Evolutionary conservation across 2,329 filamentous ascomycete species (phyloP).

Genomic region (Aspergillus japonicus): DNA sequence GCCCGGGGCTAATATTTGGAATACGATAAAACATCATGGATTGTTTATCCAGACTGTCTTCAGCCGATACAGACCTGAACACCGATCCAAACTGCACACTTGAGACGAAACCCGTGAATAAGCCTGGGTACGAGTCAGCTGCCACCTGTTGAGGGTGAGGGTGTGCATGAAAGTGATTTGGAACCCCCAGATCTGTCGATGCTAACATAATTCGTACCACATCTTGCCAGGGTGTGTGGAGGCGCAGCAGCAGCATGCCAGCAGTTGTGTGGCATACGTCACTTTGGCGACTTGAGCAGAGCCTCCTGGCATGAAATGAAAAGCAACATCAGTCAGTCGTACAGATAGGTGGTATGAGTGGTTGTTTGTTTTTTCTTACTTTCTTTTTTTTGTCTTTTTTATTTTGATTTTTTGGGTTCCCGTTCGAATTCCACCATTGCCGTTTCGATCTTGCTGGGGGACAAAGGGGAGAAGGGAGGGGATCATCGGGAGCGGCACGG

Average conservation of each 20-base stretch:
- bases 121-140: background rate
- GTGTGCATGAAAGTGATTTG: background rate
- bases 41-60: no score
- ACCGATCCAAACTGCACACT: no score
- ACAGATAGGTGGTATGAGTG: no score
- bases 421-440: background rate
- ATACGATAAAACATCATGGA: background rate
- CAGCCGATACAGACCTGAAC: no score
- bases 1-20: background rate
- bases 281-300: conserved; percentile 1
- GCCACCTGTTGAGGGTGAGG: background rate
- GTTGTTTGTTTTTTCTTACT: no score
- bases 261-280: background rate
- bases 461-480: background rate
- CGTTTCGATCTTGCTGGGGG: background rate
- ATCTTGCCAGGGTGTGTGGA: conserved; percentile 3
- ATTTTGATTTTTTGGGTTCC: background rate
- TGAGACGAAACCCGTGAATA: background rate
- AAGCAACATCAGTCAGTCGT: no score
- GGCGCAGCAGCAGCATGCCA: conserved; percentile 4
- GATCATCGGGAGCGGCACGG: conserved; percentile 1
- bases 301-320: background rate
- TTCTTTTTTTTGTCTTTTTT: no score
- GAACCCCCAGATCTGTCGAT: background rate
- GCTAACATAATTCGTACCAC: background rate